Conservation (phyloP, 805 yeast genomes). For the Metschnikowia borealis region DNA sequence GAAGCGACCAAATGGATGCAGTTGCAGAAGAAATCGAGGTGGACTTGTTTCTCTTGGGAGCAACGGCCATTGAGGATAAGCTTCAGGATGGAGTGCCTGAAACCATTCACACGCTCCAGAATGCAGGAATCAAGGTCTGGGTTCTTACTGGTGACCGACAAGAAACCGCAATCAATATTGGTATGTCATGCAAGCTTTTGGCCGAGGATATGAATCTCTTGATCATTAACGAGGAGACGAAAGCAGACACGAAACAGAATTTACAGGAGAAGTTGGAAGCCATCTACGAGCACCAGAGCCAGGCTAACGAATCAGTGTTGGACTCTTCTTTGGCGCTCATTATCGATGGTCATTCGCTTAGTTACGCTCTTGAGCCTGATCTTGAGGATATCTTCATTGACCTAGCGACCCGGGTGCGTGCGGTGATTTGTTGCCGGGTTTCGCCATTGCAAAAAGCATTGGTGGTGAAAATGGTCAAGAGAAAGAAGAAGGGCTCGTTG, state of each 20-base stretch:
- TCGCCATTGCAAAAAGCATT: constrained; percentile 96
- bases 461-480: constrained; percentile 90
- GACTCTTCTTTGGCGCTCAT: constrained; percentile 78
- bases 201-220: constrained; percentile 95
- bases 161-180: constrained; percentile 97
- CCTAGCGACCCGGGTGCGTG: constrained; percentile 83
- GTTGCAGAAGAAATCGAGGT: constrained; percentile 88
- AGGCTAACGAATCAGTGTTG: constrained; percentile 54
- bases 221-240: constrained; percentile 80
- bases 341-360: constrained; percentile 90
- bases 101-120: constrained; percentile 89
- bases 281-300: constrained; percentile 59
- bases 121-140: constrained; percentile 97
- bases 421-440: constrained; percentile 96
- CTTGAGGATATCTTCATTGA: constrained; percentile 74
- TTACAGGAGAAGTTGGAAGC: constrained; percentile 73
- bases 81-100: constrained; percentile 98
- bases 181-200: constrained; percentile 92
- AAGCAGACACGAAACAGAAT: constrained; percentile 72
- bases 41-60: constrained; percentile 79
- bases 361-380: constrained; percentile 77
- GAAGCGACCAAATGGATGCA: constrained; percentile 73
- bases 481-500: constrained; percentile 64
- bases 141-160: constrained; percentile 97
- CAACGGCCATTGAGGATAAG: constrained; percentile 98